These are phyloP conservation scores for Malania oleifera DNA, from an alignment of 164 flowering plant genomes.

Conservation along the genomic window DNA sequence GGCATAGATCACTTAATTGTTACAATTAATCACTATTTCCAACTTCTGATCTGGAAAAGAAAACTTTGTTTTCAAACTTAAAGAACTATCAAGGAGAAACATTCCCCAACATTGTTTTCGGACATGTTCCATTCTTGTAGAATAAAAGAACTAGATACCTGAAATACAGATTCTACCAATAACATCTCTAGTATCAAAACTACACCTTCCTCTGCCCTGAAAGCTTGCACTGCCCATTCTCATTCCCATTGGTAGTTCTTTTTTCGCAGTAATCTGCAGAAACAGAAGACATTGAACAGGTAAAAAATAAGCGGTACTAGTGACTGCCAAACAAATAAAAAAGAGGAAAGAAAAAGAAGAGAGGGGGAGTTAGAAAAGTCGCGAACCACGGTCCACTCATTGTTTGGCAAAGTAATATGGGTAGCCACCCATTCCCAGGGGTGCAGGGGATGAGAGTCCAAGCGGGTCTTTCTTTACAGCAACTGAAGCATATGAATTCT, in stretches of 20 bases:
- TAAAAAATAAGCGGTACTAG: background rate
- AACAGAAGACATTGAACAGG: background rate
- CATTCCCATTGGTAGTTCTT: too few species aligned
- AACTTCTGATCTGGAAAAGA: background rate
- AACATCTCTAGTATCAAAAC: background rate
- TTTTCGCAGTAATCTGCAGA: background rate
- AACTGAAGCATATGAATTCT: slow-evolving; percentile 26
- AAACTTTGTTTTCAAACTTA: background rate
- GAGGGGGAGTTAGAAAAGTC: background rate
- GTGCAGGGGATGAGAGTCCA: slow-evolving; percentile 24
- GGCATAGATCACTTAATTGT: too few species aligned
- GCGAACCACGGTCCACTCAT: slow-evolving; percentile 8
- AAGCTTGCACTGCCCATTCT: background rate
- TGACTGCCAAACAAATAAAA: background rate
- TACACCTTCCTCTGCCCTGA: background rate
- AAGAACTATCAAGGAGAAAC: background rate
- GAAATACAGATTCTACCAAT: background rate
- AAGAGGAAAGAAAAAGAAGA: background rate
- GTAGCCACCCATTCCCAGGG: slow-evolving; percentile 37
- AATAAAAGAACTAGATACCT: background rate
- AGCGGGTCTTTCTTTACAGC: slow-evolving; percentile 32
- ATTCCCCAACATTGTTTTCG: background rate
- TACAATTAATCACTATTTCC: too few species aligned
- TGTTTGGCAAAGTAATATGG: slow-evolving; percentile 48
- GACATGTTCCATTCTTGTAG: background rate